A percentile compares a stretch with the other conserved stretches of the same genome.
Evolutionary conservation across 176 grass and related monocot species (phyloP).

Genomic region (Musa beccarii): DNA sequence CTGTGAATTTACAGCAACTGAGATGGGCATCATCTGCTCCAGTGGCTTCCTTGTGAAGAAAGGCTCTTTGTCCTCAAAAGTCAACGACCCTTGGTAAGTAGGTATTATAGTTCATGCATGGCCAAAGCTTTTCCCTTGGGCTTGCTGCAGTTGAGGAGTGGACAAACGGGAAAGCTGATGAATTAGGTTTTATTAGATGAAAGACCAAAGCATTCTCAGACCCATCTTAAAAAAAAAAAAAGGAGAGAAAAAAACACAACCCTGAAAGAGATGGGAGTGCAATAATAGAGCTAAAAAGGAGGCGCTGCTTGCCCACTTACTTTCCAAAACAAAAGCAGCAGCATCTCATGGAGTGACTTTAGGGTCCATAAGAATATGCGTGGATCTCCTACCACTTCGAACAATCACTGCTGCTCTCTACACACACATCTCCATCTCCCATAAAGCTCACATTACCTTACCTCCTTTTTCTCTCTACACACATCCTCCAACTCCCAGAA

Average conservation of each 20-base stretch:
- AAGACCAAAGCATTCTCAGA: neutral
- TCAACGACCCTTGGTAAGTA: no score
- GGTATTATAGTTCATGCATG: no score
- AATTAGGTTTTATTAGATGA: neutral
- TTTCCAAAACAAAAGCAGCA: slow-evolving; percentile 3
- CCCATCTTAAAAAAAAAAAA: neutral
- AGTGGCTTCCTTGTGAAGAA: no score
- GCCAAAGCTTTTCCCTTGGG: neutral
- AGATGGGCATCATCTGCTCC: no score
- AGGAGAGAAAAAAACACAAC: neutral
- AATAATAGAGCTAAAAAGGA: slow-evolving; percentile 7
- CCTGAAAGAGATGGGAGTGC: neutral
- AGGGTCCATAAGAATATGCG: neutral
- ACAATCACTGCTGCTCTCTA: neutral
- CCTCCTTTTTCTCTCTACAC: no score
- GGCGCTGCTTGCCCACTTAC: neutral
- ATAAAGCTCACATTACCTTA: no score
- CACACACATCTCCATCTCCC: neutral
- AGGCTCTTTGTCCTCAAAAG: no score
- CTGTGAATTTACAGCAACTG: no score
- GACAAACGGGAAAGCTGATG: neutral
- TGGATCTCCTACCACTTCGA: neutral
- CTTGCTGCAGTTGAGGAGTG: neutral
- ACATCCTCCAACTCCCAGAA: no score
- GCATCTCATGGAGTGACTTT: neutral